Percentiles rank a stretch among this genome's conserved stretches.
Evolutionary conservation across 225 moss, liverwort and hornwort species (phyloP).

Genomic region (Neckera pumila): DNA sequence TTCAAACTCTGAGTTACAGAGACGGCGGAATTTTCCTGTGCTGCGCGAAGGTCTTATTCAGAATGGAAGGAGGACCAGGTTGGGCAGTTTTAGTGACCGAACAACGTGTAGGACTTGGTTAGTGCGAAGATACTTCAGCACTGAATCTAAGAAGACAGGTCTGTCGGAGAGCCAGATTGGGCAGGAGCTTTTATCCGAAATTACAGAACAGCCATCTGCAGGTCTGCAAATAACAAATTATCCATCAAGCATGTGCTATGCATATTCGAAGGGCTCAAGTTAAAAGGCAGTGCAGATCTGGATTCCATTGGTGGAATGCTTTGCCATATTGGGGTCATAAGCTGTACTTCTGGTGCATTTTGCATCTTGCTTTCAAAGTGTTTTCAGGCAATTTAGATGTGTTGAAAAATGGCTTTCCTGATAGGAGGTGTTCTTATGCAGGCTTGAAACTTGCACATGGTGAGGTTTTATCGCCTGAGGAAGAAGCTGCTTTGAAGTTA

Average conservation of each 20-base stretch:
- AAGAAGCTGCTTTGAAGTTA: conserved; percentile 16
- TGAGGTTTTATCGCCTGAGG: conserved; percentile 17
- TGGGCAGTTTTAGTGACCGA: neutral
- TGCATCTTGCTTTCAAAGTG: neutral
- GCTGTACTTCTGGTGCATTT: neutral
- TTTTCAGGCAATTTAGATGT: neutral
- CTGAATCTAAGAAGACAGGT: neutral
- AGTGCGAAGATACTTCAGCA: conserved; percentile 1
- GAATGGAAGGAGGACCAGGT: neutral
- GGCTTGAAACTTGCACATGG: conserved; percentile 11
- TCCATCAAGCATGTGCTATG: neutral
- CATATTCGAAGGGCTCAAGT: neutral
- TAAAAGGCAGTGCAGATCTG: neutral
- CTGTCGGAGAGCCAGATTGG: conserved; percentile 32
- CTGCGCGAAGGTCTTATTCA: neutral
- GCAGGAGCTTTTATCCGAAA: conserved; percentile 18
- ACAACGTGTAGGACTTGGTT: conserved; percentile 8
- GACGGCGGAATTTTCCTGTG: neutral
- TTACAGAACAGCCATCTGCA: neutral
- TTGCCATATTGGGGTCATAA: neutral
- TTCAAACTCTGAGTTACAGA: neutral
- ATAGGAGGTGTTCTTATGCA: neutral
- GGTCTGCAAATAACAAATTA: neutral
- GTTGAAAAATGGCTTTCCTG: neutral
- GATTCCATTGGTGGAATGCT: neutral